Evolutionary conservation across 345 rosid genomes (phyloP).

Genomic region (Euphorbia peplus): DNA sequence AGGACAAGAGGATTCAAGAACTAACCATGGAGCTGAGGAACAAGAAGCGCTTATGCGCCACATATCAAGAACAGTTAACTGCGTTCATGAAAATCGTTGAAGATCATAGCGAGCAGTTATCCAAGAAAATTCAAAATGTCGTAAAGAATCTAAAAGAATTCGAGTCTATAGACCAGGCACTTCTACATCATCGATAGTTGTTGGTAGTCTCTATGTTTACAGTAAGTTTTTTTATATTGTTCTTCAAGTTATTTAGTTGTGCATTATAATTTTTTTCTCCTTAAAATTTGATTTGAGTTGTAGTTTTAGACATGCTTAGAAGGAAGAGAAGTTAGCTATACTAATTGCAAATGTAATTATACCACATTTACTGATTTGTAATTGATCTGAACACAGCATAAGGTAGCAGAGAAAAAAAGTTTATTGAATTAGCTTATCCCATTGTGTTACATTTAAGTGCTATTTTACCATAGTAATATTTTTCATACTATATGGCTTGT

Average conservation of each 20-base stretch:
- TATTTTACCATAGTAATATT: not conserved
- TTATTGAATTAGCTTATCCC: not conserved
- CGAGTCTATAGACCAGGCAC: constrained; percentile 45
- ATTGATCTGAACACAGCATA: not conserved
- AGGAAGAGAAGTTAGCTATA: not conserved
- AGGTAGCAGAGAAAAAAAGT: not conserved
- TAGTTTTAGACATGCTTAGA: not conserved
- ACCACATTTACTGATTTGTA: not conserved
- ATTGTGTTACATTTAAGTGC: not conserved
- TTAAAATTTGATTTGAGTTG: not conserved
- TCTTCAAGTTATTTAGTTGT: not conserved
- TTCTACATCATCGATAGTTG: constrained; percentile 23
- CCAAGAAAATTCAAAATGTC: constrained; percentile 50
- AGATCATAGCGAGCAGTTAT: constrained; percentile 43
- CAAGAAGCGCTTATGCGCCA: constrained; percentile 62
- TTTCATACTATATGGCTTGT: not conserved
- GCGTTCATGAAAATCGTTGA: constrained; percentile 63
- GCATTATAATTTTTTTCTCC: not conserved
- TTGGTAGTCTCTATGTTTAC: constrained; percentile 24
- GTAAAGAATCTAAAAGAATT: constrained; percentile 53
- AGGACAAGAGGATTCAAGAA: constrained; percentile 71
- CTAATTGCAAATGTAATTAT: constrained; percentile 2
- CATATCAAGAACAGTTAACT: constrained; percentile 56
- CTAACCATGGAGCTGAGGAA: constrained; percentile 55
- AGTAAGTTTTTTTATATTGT: not conserved